phyloP scores from a whole-genome alignment of 768 basidiomycete species.

The Mrakia gelida region DNA sequence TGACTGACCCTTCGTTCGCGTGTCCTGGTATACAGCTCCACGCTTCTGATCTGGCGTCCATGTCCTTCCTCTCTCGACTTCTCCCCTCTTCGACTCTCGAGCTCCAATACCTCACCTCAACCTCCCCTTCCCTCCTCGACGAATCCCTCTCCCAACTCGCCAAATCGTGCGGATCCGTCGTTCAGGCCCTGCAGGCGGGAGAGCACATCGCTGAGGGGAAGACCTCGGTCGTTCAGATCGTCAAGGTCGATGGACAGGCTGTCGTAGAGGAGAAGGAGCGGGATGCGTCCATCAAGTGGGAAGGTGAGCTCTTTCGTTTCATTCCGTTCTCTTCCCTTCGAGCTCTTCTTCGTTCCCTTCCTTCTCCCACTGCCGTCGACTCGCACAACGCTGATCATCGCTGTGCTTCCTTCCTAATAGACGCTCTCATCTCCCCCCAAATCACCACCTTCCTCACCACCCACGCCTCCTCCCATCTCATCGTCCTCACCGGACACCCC shows the following conservation, averaged over 20 bases:
- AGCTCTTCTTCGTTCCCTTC: conserved; percentile 46
- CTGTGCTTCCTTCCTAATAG: too few relatives aligned
- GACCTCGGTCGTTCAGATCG: neutral
- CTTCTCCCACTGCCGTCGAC: too few relatives aligned
- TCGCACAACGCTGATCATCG: too few relatives aligned
- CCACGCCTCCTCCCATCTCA: conserved; percentile 45
- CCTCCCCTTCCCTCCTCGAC: neutral
- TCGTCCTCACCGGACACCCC: conserved; percentile 58
- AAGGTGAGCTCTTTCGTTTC: conserved; percentile 2
- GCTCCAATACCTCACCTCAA: conserved; percentile 19
- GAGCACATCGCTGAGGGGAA: neutral
- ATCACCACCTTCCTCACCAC: conserved; percentile 46
- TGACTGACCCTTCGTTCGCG: neutral
- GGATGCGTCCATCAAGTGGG: conserved; percentile 4
- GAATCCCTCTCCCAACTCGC: conserved; percentile 8
- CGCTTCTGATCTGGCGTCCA: neutral
- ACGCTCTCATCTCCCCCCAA: conserved; percentile 20
- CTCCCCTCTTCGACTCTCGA: neutral
- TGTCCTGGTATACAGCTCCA: conserved; percentile 12
- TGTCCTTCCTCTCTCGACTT: neutral
- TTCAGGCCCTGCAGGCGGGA: neutral
- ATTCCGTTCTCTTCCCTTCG: neutral
- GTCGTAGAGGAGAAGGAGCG: conserved; percentile 1
- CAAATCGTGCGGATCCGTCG: conserved; percentile 6
- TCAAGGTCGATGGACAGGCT: conserved; percentile 4